Base-by-base conservation (phyloP, 805 yeast genomes). In the Teunomyces pallodes region DNA sequence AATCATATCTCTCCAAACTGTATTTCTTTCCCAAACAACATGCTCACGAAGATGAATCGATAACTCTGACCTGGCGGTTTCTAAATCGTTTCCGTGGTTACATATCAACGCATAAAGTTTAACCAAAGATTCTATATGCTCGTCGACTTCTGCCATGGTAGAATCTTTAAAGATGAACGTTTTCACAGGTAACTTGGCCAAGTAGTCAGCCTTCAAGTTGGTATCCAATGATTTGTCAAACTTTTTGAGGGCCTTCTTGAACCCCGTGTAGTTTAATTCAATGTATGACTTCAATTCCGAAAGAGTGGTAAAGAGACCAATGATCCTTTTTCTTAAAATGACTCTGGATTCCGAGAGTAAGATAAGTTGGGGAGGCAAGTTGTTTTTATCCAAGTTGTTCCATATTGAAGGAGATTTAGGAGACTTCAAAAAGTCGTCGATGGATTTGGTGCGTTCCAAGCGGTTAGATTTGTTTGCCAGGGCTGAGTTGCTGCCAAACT, bases 1-100 rank as follows among this genome's bases (percentile, higher is more conserved):
- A 47, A 78, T 74, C 81, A 78, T 76, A 53, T 77, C 81, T 56
- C 78, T 72, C 82, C 82, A 79, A 10, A 79, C 78, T 0, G 82
- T 77, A 51, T 77, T 75, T 59, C 83, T 65, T 57, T 79, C 82
- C 77, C 80, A 79, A 3, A 79, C 81, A 42, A 78, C 78, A 52
- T 77, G 81, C 52, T 79, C 83, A 55, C 81, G 67, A 48, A 79
- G 66, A 52, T 77, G 81, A 2, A 83, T 75, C 47, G 81, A 80
- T 52, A 84, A 67, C 57, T 82, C 87, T 3, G 75, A 64, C 54
- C 69, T 77, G 30, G 83, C 81, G 8, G 67, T 57, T 27, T 74
- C 79, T 12, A 77, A 55, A 43, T 62, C 63, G 17, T 54, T 48
- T 2, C 64, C 61, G 39, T 77, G 72, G 54, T 66, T 62, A 54